phyloP scores from a whole-genome alignment of 257 asterid species.

The Solanum arcanum region DNA sequence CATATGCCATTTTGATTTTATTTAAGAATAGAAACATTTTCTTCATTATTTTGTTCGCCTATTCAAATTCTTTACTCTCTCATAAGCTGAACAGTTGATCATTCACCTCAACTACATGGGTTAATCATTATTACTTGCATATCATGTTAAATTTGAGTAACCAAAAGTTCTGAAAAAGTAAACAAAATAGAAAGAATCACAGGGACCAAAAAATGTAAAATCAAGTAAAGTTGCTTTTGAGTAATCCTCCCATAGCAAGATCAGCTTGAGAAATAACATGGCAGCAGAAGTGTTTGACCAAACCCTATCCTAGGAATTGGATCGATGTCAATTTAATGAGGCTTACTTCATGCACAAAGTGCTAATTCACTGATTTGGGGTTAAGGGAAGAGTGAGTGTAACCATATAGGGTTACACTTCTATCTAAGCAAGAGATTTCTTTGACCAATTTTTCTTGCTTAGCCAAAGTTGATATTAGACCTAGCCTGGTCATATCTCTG shows the following conservation, averaged over 20 bases:
- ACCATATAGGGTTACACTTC: background rate
- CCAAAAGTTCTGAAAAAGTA: background rate
- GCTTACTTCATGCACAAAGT: background rate
- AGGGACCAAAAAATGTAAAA: background rate
- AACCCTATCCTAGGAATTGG: background rate
- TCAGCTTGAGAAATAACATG: background rate
- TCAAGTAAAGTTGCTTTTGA: background rate
- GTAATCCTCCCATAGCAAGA: background rate
- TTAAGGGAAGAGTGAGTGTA: background rate
- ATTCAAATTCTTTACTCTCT: background rate
- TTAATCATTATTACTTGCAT: background rate
- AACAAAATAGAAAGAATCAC: background rate
- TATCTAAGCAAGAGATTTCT: background rate
- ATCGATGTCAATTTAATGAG: background rate
- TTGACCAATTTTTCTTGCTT: background rate
- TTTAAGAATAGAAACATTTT: background rate
- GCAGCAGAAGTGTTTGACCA: background rate
- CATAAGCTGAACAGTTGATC: background rate
- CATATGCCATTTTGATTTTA: background rate
- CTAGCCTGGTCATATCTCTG: background rate
- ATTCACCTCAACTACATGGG: background rate
- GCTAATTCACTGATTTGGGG: background rate
- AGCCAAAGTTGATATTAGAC: background rate
- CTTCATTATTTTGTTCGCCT: background rate
- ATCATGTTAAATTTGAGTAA: background rate